These are phyloP conservation scores for Chaetomium tenue DNA, from an alignment of 495 filamentous ascomycete species.

Conservation along the genomic window DNA sequence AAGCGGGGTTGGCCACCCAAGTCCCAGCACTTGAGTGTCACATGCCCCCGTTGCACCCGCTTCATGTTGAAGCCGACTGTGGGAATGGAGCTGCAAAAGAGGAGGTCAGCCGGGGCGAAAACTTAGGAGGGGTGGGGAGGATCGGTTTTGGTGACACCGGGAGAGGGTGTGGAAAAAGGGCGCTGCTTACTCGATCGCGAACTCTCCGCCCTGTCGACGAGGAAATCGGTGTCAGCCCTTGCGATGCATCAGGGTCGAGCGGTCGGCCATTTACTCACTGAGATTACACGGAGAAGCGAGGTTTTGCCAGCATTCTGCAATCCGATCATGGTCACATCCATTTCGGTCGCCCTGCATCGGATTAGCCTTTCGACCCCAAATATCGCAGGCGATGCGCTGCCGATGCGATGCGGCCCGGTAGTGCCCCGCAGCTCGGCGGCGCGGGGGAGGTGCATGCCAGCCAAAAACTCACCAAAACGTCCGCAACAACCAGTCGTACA, in stretches of 20 bases:
- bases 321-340: slow-evolving; percentile 99
- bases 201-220: slow-evolving; percentile 81
- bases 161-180: neutral
- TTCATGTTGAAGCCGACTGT: slow-evolving; percentile 99
- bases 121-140: slow-evolving; percentile 10
- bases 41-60: slow-evolving; percentile 95
- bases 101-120: slow-evolving; percentile 43
- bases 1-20: slow-evolving; percentile 95
- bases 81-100: slow-evolving; percentile 77
- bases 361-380: slow-evolving; percentile 29
- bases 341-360: slow-evolving; percentile 82
- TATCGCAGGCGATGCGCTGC: slow-evolving; percentile 5
- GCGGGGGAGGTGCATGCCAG: slow-evolving; percentile 9
- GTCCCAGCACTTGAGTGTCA: slow-evolving; percentile 99
- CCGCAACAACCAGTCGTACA: slow-evolving; percentile 98
- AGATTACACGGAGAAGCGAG: slow-evolving; percentile 86
- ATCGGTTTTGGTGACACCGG: neutral
- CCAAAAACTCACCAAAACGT: slow-evolving; percentile 84
- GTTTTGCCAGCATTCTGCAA: slow-evolving; percentile 98
- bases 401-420: slow-evolving; percentile 23
- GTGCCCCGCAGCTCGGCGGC: slow-evolving; percentile 23
- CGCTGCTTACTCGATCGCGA: slow-evolving; percentile 91
- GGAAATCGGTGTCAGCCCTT: slow-evolving; percentile 18
- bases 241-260: neutral
- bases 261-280: slow-evolving; percentile 61